phyloP scores from a whole-genome alignment of 345 rosid species.

The Cardiospermum halicacabum region DNA sequence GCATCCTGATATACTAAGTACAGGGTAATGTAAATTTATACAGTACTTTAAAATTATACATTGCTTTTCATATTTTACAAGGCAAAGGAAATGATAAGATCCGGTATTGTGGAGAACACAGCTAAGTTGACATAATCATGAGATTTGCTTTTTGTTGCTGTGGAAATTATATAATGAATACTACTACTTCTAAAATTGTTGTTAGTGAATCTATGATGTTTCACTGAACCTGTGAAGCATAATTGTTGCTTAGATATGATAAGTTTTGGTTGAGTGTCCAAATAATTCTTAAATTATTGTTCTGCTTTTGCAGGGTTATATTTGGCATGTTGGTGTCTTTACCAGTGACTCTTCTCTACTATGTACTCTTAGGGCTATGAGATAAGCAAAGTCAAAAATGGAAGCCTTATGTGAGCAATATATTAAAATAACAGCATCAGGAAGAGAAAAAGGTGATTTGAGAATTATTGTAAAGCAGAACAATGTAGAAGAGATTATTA shows the following conservation, averaged over 20 bases:
- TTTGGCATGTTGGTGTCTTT: constrained; percentile 84
- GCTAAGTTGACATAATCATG: constrained; percentile 3
- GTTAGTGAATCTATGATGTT: no score
- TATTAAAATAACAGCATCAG: background rate
- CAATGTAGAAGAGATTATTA: constrained; percentile 12
- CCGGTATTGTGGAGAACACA: constrained; percentile 11
- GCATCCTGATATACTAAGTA: constrained; percentile 72
- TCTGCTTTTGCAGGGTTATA: constrained; percentile 53
- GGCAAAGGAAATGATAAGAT: background rate
- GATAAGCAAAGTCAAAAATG: constrained; percentile 8
- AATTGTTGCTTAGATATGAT: no score
- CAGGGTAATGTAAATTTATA: constrained; percentile 42
- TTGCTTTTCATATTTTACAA: constrained; percentile 10
- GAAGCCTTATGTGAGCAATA: background rate
- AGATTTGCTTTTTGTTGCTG: background rate
- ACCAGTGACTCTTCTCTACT: constrained; percentile 69
- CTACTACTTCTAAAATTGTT: no score
- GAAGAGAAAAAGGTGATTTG: constrained; percentile 4
- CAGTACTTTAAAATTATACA: constrained; percentile 1
- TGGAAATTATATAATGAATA: background rate
- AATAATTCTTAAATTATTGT: background rate
- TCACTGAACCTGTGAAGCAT: no score
- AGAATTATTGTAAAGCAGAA: background rate
- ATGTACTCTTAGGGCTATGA: constrained; percentile 55
- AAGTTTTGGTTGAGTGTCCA: no score